Evolutionary conservation across 2,329 filamentous ascomycete genomes (phyloP).

Genomic region (Ampelomyces quisqualis): DNA sequence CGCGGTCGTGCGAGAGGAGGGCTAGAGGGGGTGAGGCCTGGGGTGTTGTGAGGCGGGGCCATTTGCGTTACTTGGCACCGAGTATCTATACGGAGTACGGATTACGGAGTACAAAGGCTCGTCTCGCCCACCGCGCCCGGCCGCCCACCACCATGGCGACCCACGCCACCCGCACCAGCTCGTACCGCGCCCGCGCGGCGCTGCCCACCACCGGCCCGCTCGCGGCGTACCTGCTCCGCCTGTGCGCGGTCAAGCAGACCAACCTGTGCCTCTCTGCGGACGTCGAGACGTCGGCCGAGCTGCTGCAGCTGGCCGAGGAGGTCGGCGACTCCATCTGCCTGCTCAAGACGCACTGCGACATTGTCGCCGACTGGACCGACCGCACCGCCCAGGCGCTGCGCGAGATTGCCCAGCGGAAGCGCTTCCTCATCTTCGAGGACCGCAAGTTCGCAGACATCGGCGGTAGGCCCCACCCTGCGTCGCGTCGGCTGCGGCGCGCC

Average conservation of each 20-base stretch:
- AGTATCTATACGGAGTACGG: too few species aligned
- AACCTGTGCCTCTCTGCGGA: conserved; percentile 60
- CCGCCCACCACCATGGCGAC: conserved; percentile 32
- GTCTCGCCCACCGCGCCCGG: neutral
- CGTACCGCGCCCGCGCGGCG: conserved; percentile 50
- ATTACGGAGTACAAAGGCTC: conserved; percentile 10
- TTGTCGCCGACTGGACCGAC: conserved; percentile 61
- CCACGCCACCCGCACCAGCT: conserved; percentile 40
- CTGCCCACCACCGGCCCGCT: conserved; percentile 48
- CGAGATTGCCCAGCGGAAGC: conserved; percentile 52
- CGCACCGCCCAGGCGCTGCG: conserved; percentile 53
- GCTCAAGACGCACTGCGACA: conserved; percentile 63
- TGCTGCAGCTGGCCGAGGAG: conserved; percentile 58
- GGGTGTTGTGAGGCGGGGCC: too few species aligned
- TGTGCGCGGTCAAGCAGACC: conserved; percentile 53
- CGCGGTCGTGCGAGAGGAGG: too few species aligned
- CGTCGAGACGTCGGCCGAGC: conserved; percentile 57
- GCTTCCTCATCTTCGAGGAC: conserved; percentile 57
- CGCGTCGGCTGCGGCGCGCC: conserved; percentile 3
- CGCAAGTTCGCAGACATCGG: conserved; percentile 59
- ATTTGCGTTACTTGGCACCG: too few species aligned
- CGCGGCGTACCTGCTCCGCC: conserved; percentile 51
- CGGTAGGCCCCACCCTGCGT: conserved; percentile 38
- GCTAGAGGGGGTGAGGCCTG: too few species aligned
- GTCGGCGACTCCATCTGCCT: conserved; percentile 62